Evolutionary conservation across 768 basidiomycete species (phyloP), one percentile per base, ranked within the genome.

Genomic region (Boletales sp.): DNA sequence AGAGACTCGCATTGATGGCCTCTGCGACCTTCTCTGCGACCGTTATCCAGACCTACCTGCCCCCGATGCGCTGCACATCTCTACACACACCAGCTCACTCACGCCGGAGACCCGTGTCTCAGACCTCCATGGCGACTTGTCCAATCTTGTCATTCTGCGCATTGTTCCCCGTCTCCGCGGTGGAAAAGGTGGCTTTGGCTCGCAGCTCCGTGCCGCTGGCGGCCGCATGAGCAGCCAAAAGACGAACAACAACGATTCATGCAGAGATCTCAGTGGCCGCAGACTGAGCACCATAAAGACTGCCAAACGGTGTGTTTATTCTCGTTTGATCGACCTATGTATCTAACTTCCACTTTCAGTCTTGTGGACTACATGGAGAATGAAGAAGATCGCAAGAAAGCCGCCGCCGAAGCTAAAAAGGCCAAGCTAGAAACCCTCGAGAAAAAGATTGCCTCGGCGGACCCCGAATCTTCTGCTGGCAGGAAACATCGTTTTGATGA

Each of bases 141-240:
- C 65, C 5, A 56, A 63, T 35, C 68, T 88, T 25, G 72, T 92
- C n/a, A 75, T 78, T 2, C 73, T 97, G 1, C 79, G 90, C 0
- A 74, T 95, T n/a, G 72, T 79, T 1, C 86, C 91, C 0, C 75
- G 85, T 21, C 64, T 97, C 8, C 75, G 77, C 3, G 95, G 95
- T 43, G 96, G 96, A 17, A 99, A 98, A 71, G 95, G 96, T 66
- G 96, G 95, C 32, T 98, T 99, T 62, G 96, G 96, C 4, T 90
- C 88, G 15, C 94, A 97, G 73, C 76, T 99, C 57, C 81, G 96
- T 67, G 95, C 96, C 0, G 95, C 95, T 13, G 96, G 96, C 57
- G 95, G 96, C 12, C 81, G 95, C 31, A 99, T 99, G 96, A 91
- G 88, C 63, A 89, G 86, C 58, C 91, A 94, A 73, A 93, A 93